Evolutionary conservation across 768 basidiomycete species (phyloP).

Genomic region (Myochromella boudieri): DNA sequence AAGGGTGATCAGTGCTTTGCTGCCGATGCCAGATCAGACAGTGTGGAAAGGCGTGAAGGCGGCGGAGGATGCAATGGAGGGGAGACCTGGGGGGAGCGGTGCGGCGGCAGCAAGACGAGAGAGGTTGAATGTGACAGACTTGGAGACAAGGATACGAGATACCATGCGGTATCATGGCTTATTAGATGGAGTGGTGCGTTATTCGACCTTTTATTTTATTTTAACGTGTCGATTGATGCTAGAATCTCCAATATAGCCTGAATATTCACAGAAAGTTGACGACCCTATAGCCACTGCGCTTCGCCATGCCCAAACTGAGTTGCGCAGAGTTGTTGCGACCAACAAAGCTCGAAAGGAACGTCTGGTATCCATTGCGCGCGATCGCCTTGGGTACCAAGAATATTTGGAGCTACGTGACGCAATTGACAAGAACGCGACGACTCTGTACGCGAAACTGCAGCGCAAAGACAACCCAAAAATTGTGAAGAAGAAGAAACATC

Average conservation of each 20-base stretch:
- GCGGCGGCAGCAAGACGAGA: constrained; percentile 75
- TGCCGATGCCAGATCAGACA: constrained; percentile 64
- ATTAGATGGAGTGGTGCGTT: constrained; percentile 66
- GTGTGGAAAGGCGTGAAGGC: constrained; percentile 81
- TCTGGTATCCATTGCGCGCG: constrained; percentile 73
- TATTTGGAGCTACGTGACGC: constrained; percentile 83
- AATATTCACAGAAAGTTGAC: constrained; percentile 79
- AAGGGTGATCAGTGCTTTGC: constrained; percentile 71
- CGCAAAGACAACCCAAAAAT: constrained; percentile 78
- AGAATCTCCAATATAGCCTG: constrained; percentile 49
- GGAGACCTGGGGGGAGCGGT: constrained; percentile 75
- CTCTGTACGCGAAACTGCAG: constrained; percentile 75
- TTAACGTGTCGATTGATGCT: not conserved
- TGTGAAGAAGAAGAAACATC: constrained; percentile 77
- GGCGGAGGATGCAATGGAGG: constrained; percentile 83
- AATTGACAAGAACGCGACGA: constrained; percentile 82
- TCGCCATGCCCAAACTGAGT: constrained; percentile 81
- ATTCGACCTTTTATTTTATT: not conserved
- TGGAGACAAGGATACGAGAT: constrained; percentile 74
- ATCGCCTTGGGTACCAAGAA: constrained; percentile 89
- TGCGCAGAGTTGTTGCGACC: constrained; percentile 70
- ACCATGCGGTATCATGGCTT: constrained; percentile 78
- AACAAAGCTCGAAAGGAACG: constrained; percentile 84
- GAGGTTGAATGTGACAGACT: constrained; percentile 74
- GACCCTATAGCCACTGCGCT: constrained; percentile 93